These are phyloP conservation scores for Pholiota microspora DNA, from an alignment of 768 basidiomycete genomes.

Conservation along the genomic window DNA sequence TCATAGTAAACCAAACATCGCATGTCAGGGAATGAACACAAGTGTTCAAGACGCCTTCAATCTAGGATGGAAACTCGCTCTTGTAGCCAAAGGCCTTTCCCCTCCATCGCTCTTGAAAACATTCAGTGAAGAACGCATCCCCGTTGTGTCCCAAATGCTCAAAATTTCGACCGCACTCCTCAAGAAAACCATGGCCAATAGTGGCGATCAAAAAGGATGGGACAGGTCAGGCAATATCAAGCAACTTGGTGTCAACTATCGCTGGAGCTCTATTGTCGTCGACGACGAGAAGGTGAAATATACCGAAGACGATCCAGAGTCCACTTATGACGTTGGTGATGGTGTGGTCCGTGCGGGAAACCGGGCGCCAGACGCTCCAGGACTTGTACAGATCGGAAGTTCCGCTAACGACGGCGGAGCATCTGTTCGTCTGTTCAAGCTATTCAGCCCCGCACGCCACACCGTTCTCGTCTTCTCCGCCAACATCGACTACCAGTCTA, in stretches of 20 bases:
- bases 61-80: slow-evolving; percentile 35
- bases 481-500: slow-evolving; percentile 25
- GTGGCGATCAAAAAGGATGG: slow-evolving; percentile 16
- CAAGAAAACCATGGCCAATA: slow-evolving; percentile 10
- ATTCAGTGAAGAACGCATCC: slow-evolving; percentile 33
- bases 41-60: slow-evolving; percentile 33
- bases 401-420: neutral
- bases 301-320: slow-evolving; percentile 21
- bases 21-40: neutral
- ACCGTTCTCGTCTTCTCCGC: slow-evolving; percentile 24
- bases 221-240: slow-evolving; percentile 24
- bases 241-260: slow-evolving; percentile 53
- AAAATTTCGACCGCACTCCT: slow-evolving; percentile 24
- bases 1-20: neutral
- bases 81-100: slow-evolving; percentile 29
- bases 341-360: slow-evolving; percentile 38
- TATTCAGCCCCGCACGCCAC: slow-evolving; percentile 16
- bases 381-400: neutral
- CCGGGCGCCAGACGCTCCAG: slow-evolving; percentile 37
- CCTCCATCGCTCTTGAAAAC: slow-evolving; percentile 26
- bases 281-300: slow-evolving; percentile 30
- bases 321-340: slow-evolving; percentile 1
- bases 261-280: slow-evolving; percentile 47
- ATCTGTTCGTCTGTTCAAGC: neutral
- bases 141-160: slow-evolving; percentile 35